Evolutionary conservation across 805 yeast species (phyloP), one percentile per base, ranked within the genome.

Genomic region (Brettanomyces naardenensis): DNA sequence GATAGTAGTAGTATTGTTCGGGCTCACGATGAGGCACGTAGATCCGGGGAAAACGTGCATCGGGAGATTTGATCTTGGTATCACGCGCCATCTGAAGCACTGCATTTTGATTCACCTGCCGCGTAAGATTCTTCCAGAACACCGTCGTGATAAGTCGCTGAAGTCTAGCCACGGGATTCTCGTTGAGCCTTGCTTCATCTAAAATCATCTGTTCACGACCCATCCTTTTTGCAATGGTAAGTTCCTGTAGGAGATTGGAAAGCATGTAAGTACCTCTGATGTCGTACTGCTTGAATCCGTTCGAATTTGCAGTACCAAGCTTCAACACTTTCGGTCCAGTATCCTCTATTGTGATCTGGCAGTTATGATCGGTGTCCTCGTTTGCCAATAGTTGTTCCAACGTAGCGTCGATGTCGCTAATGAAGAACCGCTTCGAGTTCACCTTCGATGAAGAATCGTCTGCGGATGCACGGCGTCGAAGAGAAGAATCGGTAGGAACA

Each of bases 221-320:
- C 56, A 78, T 73, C 40, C 82, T 65, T 53, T 83, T 76, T 11
- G 96, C 96, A 43, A 87, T 77, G 1, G 95, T 86, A 46, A 88
- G 66, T 59, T 88, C 97, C 62, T 88, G 96, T 39, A 88, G 66
- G 28, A 89, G 61, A 58, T 89, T 89, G 0, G 92, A 80, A 35
- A 88, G 62, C 89, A 83, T 83, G 53, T 88, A 88, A 0, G 95
- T 88, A 3, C 97, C 97, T 42, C 95, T 65, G 39, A 88, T 70
- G 43, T 80, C 84, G 38, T 73, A 72, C 47, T 74, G 79, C 28
- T 75, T 78, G 61, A 62, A 85, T 1, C 96, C 97, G 50, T 78
- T 75, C 3, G 95, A 86, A 53, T 84, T 83, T 27, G 80, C 86
- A 2, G 97, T 86, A 6, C 92, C 92, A 11, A 85, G 65, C 48